Conservation (phyloP, 163 green algal species). For the Volvox carteri region DNA sequence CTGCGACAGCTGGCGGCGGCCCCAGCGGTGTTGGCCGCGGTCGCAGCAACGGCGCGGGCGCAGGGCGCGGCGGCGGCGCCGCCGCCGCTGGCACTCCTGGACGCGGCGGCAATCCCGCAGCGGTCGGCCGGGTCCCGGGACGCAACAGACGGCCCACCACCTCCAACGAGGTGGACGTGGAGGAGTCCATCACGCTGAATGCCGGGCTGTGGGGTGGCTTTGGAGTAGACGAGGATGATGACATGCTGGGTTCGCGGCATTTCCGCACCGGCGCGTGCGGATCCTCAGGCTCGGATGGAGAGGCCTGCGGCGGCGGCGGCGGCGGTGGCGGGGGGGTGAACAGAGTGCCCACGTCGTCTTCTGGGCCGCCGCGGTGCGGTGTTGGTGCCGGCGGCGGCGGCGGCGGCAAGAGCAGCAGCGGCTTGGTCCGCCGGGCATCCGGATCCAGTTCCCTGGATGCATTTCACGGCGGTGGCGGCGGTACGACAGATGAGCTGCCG, state of each 20-base stretch:
- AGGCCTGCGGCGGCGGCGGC: not conserved
- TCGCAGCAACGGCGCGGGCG: not conserved
- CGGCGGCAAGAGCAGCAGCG: not conserved
- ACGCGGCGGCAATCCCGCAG: not conserved
- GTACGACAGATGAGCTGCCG: slow-evolving; percentile 5
- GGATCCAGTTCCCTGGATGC: not conserved
- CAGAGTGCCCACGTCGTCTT: not conserved
- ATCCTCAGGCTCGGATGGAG: slow-evolving; percentile 7
- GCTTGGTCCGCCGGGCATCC: not conserved
- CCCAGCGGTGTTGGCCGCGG: not conserved
- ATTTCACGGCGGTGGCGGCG: not conserved
- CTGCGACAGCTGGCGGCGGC: not conserved
- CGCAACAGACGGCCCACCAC: not conserved
- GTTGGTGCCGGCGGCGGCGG: not conserved
- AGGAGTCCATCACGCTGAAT: slow-evolving; percentile 41
- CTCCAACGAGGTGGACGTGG: slow-evolving; percentile 43
- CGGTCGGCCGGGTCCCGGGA: too few species aligned
- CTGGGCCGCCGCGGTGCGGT: not conserved
- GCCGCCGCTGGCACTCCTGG: not conserved
- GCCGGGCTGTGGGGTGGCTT: slow-evolving; percentile 49
- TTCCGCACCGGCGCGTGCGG: slow-evolving; percentile 9
- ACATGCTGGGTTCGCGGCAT: slow-evolving; percentile 48
- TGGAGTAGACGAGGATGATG: slow-evolving; percentile 54
- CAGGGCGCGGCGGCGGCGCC: not conserved
- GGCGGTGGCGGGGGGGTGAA: too few species aligned